These are phyloP conservation scores for Plectosphaerella cucumerina DNA, from an alignment of 2,329 filamentous ascomycete genomes.

Conservation along the genomic window DNA sequence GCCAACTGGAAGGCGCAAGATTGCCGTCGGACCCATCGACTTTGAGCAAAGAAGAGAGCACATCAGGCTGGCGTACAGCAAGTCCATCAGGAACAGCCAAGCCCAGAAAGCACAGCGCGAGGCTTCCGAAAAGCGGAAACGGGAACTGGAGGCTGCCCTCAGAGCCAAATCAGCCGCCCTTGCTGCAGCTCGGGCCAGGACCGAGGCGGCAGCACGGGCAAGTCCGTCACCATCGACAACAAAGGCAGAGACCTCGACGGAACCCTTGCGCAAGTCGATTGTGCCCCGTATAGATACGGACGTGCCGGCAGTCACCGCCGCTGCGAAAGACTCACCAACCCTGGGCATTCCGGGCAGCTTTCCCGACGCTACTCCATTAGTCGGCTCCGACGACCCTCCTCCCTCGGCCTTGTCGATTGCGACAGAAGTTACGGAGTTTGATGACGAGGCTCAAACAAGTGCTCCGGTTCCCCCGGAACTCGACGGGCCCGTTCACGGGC, in stretches of 20 bases:
- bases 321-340: slow-evolving; percentile 55
- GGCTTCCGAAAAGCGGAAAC: slow-evolving; percentile 49
- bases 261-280: neutral
- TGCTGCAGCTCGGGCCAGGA: slow-evolving; percentile 8
- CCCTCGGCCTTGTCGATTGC: slow-evolving; percentile 54
- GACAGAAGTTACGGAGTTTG: slow-evolving; percentile 67
- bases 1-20: slow-evolving; percentile 42
- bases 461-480: slow-evolving; percentile 32
- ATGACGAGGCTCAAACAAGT: slow-evolving; percentile 65
- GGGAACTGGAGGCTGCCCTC: slow-evolving; percentile 44
- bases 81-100: slow-evolving; percentile 73
- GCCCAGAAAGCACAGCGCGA: slow-evolving; percentile 50
- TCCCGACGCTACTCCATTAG: slow-evolving; percentile 33
- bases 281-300: neutral
- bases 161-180: slow-evolving; percentile 31
- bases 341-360: slow-evolving; percentile 64
- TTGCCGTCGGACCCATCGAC: slow-evolving; percentile 71
- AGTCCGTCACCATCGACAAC: neutral
- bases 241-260: neutral
- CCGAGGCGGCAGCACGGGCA: neutral
- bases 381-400: slow-evolving; percentile 44
- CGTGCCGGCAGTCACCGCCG: slow-evolving; percentile 3
- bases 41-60: slow-evolving; percentile 78
- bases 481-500: slow-evolving; percentile 8
- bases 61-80: slow-evolving; percentile 81